Evolutionary conservation across 495 filamentous ascomycete genomes (phyloP).

Genomic region (Aspergillus saccharolyticus): DNA sequence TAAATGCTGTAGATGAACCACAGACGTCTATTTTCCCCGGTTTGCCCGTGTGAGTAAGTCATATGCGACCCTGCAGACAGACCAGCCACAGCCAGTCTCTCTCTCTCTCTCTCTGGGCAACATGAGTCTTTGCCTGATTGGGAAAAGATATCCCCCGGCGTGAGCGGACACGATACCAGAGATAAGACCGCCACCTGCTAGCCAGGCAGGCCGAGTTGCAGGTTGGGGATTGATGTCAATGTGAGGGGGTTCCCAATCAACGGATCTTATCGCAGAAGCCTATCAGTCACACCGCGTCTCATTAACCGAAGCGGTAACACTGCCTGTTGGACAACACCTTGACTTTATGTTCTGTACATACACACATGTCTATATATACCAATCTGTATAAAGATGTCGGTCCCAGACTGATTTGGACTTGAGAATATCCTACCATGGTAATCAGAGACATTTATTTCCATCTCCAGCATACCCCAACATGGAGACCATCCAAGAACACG

Average conservation of each 20-base stretch:
- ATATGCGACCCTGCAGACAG: background rate
- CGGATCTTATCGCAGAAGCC: background rate
- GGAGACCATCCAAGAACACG: conserved; percentile 8
- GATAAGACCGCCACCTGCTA: conserved; percentile 4
- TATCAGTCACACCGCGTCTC: conserved; percentile 28
- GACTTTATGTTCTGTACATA: background rate
- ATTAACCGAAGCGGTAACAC: conserved; percentile 28
- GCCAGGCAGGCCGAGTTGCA: background rate
- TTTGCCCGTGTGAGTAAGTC: background rate
- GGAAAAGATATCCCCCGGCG: conserved; percentile 16
- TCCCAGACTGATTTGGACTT: background rate
- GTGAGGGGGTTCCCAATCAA: background rate
- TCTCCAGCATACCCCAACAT: background rate
- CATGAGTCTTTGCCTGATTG: conserved; percentile 9
- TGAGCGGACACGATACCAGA: background rate
- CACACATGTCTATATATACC: too few species aligned
- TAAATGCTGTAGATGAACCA: background rate
- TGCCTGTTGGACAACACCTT: background rate
- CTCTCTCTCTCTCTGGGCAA: background rate
- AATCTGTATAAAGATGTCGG: background rate
- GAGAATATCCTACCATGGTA: background rate
- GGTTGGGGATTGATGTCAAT: conserved; percentile 4
- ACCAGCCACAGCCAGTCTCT: background rate
- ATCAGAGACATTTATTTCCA: background rate
- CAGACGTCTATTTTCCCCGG: background rate